Base-by-base conservation (phyloP, 2,329 filamentous ascomycete species). In the Pseudonectria buxi region DNA sequence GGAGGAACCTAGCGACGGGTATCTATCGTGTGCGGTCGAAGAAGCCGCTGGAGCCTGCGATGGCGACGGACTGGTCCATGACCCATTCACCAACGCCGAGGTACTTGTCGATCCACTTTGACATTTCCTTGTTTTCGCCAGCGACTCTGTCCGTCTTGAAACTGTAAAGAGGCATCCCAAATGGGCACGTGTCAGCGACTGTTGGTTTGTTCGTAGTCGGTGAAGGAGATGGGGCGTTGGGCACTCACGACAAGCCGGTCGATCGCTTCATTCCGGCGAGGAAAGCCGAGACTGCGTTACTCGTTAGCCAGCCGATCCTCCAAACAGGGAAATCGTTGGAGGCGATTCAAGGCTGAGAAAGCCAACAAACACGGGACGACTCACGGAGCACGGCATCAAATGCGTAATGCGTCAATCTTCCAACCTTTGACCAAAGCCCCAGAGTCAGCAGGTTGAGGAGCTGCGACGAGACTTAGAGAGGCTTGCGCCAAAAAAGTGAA, bases 211-310 rank as follows among this genome's bases (percentile, higher is more conserved):
- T 18, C 25, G 13, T 9, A 22, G 18, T 5, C n/a, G 26, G 26
- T 31, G 27, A 32, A 4, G 18, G 26, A 16, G 30, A 12, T 22
- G 14, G 13, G 18, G 10, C 11, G 32, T 10, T 18, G 34, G 46
- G 41, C 50, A 83, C 86, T 77, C 85, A 98, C 92, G 89, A 95
- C 68, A 98, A 74, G 56, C 92, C 92, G 43, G 92, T 96, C 47
- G 90, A 95, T 53, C 92, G 87, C 70, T 94, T 94, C 72, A 98
- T 89, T 56, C 92, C 92, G 26, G 92, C 92, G 49, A 98, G 81
- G 62, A 96, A 90, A 45, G 92, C 86, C 55, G 92, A 98, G 63
- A 98, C 86, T 94, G 41, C 15, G 9, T n/a, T n/a, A n/a, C n/a
- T n/a, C 3, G n/a, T 2, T 31, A 14, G 34, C 51, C 35, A 42